Evolutionary conservation across 768 basidiomycete genomes (phyloP).

Genomic region (Lactifluus rugatus): DNA sequence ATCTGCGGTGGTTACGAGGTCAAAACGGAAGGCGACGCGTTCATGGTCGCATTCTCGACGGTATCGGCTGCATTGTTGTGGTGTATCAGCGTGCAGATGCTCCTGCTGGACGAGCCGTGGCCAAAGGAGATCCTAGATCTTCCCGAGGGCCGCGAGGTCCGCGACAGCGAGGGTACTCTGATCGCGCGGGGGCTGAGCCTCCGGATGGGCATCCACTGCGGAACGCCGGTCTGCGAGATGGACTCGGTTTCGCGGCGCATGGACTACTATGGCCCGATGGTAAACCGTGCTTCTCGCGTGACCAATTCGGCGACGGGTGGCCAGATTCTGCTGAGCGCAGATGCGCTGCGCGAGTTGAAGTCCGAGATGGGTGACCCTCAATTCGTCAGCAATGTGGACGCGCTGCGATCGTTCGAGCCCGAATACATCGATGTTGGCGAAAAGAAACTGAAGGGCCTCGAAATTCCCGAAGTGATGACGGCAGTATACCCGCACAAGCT

Average conservation of each 20-base stretch:
- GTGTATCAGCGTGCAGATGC: constrained; percentile 77
- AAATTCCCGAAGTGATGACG: constrained; percentile 83
- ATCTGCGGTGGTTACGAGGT: constrained; percentile 96
- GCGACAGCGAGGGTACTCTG: constrained; percentile 53
- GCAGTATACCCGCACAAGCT: constrained; percentile 71
- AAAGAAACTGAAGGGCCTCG: constrained; percentile 88
- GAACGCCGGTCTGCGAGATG: constrained; percentile 77
- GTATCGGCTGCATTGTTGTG: constrained; percentile 82
- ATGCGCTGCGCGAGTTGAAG: constrained; percentile 73
- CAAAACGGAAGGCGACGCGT: constrained; percentile 98
- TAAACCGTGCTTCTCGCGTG: constrained; percentile 87
- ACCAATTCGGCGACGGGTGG: constrained; percentile 78
- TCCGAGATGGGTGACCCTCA: constrained; percentile 39
- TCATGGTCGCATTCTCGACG: constrained; percentile 96
- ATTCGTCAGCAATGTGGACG: constrained; percentile 45
- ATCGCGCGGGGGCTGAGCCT: constrained; percentile 86
- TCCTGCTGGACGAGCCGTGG: constrained; percentile 78
- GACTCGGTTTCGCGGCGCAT: constrained; percentile 79
- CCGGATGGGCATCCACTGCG: constrained; percentile 96
- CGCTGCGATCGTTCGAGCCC: constrained; percentile 62
- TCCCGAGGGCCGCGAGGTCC: constrained; percentile 77
- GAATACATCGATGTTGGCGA: constrained; percentile 74
- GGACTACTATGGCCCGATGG: constrained; percentile 97
- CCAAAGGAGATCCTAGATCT: constrained; percentile 89
- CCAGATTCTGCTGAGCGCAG: constrained; percentile 85